phyloP scores from a whole-genome alignment of 1,139 yeast species.

The Debaryomyces sp. region DNA sequence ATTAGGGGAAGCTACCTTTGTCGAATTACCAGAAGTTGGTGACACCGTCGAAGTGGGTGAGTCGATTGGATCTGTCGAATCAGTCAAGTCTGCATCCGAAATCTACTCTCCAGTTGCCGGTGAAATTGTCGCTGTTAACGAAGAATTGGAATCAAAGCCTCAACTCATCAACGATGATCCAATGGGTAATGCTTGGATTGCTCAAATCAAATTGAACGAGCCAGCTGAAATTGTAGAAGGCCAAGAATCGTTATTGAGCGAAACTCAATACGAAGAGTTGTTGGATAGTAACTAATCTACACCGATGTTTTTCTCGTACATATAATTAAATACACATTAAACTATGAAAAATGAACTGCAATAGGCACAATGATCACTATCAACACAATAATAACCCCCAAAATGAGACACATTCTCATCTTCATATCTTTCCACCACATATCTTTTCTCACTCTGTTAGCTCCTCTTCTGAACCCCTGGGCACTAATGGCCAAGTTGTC shows the following conservation, averaged over 20 bases:
- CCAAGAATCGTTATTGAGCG: slow-evolving; percentile 39
- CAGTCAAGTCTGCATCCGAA: slow-evolving; percentile 93
- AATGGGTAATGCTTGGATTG: slow-evolving; percentile 92
- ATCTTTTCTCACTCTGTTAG: slow-evolving; percentile 95
- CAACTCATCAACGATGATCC: slow-evolving; percentile 85
- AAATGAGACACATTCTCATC: slow-evolving; percentile 89
- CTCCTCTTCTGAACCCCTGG: slow-evolving; percentile 95
- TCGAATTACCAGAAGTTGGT: slow-evolving; percentile 85
- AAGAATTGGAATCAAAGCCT: slow-evolving; percentile 66
- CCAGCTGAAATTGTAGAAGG: slow-evolving; percentile 25
- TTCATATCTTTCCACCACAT: slow-evolving; percentile 99
- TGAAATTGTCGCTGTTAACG: slow-evolving; percentile 73
- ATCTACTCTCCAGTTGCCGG: slow-evolving; percentile 89
- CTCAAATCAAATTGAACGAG: slow-evolving; percentile 63
- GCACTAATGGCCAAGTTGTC: slow-evolving; percentile 93
- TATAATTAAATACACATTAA: slow-evolving; percentile 6
- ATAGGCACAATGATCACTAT: slow-evolving; percentile 93
- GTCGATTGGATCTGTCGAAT: slow-evolving; percentile 88
- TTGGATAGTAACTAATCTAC: slow-evolving; percentile 49
- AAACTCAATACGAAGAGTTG: slow-evolving; percentile 66
- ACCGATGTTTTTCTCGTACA: slow-evolving; percentile 6
- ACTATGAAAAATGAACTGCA: slow-evolving; percentile 69
- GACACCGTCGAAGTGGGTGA: slow-evolving; percentile 72
- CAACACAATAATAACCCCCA: slow-evolving; percentile 76
- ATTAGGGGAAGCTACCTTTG: slow-evolving; percentile 95